Base-by-base conservation (phyloP, 163 green algal genomes). In the Prototheca stagnorum region DNA sequence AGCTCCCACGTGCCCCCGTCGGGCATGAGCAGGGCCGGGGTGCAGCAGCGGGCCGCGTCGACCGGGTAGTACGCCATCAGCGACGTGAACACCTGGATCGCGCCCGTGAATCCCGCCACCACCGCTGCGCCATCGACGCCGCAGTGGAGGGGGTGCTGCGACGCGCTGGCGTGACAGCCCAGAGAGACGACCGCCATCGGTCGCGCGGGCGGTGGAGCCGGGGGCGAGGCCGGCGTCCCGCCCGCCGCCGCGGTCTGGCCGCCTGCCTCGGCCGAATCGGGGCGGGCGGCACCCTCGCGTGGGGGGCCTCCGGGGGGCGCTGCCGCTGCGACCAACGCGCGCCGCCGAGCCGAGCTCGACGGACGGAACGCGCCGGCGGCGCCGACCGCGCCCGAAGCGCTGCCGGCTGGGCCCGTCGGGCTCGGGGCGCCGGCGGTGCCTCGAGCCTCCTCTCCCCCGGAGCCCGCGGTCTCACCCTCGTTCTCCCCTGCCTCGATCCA, bases 31-130 rank as follows among this genome's bases (percentile, higher is more conserved):
- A 79, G 51, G 2, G 63, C 56, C 26, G 63, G 63, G 14, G 76
- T 81, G 62, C 77, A 85, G 68, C 77, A 87, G 26, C 73, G 59
- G 6, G 55, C 61, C 15, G 67, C 47, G 9, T 80, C 72, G 6
- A 77, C 35, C 0, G 78, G 78, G 52, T 80, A 86, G 43, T 65
- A 73, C 16, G 66, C 61, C 27, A 68, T 51, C 11, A 50, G 46
- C 11, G 49, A 34, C 25, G 41, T 47, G 20, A 55, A 56, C 3
- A 81, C 74, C 12, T 59, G 55, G 26, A 75, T 51, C 0, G 70
- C 59, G 34, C 68, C 31, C 2, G 46, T 57, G 43, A 73, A 86
- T 1, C 77, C 77, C 25, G 61, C 62, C 2, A 80, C 59, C 41
- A 81, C 75, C 54, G 62, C 75, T 52, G 34, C 35, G 4, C 57